Evolutionary conservation across 1,139 yeast genomes (phyloP), one percentile per base, ranked within the genome.

Genomic region (Maudiozyma humilis): DNA sequence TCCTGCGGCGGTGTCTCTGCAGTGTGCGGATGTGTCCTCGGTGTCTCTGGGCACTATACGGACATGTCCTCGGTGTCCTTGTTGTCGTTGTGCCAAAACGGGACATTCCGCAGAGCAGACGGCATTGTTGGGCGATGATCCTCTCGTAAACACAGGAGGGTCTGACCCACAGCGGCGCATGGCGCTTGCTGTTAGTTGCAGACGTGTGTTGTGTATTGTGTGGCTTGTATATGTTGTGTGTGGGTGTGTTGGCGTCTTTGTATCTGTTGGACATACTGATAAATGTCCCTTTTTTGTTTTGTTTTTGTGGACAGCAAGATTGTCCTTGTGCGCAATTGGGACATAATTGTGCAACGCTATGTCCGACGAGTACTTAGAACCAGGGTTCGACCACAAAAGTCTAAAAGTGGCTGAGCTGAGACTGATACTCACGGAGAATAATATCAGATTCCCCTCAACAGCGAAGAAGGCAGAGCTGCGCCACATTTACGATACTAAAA

Each of bases 371-470:
- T 50, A 51, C 44, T 36, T 53, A 32, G 35, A 51, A 25, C 45
- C 47, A 16, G 52, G 52, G 14, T 84, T 82, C 58, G 81, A 85
- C 56, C 79, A 87, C 12, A 68, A 69, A 36, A 64, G 73, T 32
- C 65, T 82, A 51, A 80, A 77, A 38, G 77, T 81, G 32, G 75
- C 85, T 4, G 76, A 82, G 47, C 68, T 87, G 55, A 71, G 91
- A 52, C 71, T 77, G 33, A 69, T 84, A 34, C 68, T 87, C 46
- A 63, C 70, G 30, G 76, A 74, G 44, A 73, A 84, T 58, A 68
- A 72, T n/a, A 69, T 86, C 18, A 63, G 64, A 7, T 79, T 70
- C 56, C 72, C 81, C 0, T 69, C 83, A 3, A 71, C 75, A 42
- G 78, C 85, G 8, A 82, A 78, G 56, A 87, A 87, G 61, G 63